Percentiles rank a stretch among this genome's conserved stretches.
Conservation (phyloP, 768 basidiomycete genomes). For the Termitomyces titanicus region DNA sequence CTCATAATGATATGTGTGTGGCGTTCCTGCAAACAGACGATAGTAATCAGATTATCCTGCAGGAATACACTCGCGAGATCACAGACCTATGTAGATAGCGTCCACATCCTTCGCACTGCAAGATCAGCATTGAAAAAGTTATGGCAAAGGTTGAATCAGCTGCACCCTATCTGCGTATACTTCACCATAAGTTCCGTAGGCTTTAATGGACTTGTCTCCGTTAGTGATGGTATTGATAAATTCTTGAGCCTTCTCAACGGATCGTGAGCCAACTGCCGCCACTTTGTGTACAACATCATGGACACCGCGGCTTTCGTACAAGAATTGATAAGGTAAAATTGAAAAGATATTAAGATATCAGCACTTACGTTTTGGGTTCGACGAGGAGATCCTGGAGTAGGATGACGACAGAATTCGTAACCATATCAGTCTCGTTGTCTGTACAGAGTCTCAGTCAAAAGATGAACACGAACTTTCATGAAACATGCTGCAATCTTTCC, state of each 20-base stretch:
- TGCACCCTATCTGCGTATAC: constrained; percentile 66
- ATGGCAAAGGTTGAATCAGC: constrained; percentile 9
- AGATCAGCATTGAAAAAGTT: not conserved
- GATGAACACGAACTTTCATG: constrained; percentile 44
- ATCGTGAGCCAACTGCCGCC: constrained; percentile 76
- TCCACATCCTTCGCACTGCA: constrained; percentile 59
- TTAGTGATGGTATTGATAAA: constrained; percentile 57
- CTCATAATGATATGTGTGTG: constrained; percentile 79
- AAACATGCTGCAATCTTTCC: constrained; percentile 69
- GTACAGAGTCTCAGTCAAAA: not conserved
- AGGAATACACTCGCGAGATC: not conserved
- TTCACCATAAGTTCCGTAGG: constrained; percentile 70
- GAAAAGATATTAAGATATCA: not conserved
- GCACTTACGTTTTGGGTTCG: constrained; percentile 62
- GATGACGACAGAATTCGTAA: not conserved
- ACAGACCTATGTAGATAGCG: constrained; percentile 68
- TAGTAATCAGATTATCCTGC: not conserved
- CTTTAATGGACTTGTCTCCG: constrained; percentile 53
- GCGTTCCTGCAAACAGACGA: constrained; percentile 51
- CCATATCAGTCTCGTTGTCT: not conserved
- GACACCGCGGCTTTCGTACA: constrained; percentile 53
- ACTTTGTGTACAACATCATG: constrained; percentile 67
- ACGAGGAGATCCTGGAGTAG: constrained; percentile 71
- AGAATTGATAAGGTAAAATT: not conserved
- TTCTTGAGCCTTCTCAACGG: constrained; percentile 58